Evolutionary conservation across 495 filamentous ascomycete species (phyloP), one percentile per base, ranked within the genome.

Genomic region (Penicillium flavigenum): DNA sequence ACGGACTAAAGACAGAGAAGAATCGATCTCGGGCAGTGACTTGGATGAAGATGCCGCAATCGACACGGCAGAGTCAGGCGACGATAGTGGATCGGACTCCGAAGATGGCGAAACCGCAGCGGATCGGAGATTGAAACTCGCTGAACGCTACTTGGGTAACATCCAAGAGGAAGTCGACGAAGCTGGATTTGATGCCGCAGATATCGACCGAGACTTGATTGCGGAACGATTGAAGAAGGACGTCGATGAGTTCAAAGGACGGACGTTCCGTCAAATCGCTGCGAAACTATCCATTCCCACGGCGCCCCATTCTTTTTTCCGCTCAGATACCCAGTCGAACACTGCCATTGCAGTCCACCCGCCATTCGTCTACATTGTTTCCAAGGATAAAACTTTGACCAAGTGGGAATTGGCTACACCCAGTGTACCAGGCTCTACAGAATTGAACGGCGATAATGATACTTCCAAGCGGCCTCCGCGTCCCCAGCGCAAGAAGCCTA

Each of bases 101-200:
- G 80, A 83, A 39, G 84, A 84, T 19, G 80, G 83, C 62, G 95
- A 97, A 73, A 98, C 94, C 12, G 90, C 86, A 3, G 90, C 89
- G 56, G 90, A 96, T 64, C 86, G 89, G 70, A 83, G 94, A 56
- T 71, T 96, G 63, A 86, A 92, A 63, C 83, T 98, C 36, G 94
- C 94, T 9, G 91, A 97, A 75, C 86, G 89, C 60, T 98, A 98
- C 70, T 79, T 98, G 45, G 88, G 95, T 17, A 96, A 95, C 67
- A 86, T 96, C 50, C 81, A 85, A 48, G 81, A 88, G 49, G 92
- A 97, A 67, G 88, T 95, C 26, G 84, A 88, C 50, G 86, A 88
- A 66, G 81, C 77, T 49, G 94, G 90, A 5, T 98, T 96, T 63
- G 91, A 98, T 75, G 94, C 94, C 4, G 92, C 86, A 58, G 87